Evolutionary conservation across 805 yeast species (phyloP), one percentile per base, ranked within the genome.

Genomic region (Candida khao-thaluensis): DNA sequence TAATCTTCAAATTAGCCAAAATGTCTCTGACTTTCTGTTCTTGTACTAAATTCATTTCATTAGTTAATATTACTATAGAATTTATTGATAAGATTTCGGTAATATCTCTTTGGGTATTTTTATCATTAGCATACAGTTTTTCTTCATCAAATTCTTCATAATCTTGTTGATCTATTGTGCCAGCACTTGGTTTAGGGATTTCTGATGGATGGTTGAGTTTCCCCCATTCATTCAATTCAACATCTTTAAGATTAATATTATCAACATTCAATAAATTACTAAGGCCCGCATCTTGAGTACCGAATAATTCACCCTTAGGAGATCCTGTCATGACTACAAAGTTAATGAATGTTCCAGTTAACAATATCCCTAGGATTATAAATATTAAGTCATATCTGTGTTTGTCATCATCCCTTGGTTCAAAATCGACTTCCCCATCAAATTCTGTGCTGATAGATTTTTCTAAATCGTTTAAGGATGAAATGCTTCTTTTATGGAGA

Each of bases 41-140:
- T 38, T 50, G 40, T 25, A 40, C 35, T 11, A 37, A 20, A 14
- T 46, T 47, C 17, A 50, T 51, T 26, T 56, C 56, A 36, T 54
- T 52, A 35, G 55, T 46, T 20, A 63, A 44, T 3, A 64, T 30
- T 2, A 63, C 55, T 11, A 62, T 48, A 3, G 66, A 60, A 14
- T 57, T 48, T 4, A 64, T 47, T 6, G 61, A 53, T n/a, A 62
- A 51, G 4, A 64, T 64, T 31, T 62, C 66, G 27, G 56, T 53
- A 38, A 62, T 57, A 22, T 59, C 66, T 9, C 37, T 34, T 27
- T 50, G 50, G 10, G 60, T 40, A 17, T 38, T 28, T 17, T 21
- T 23, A 18, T 29, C 24, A n/a, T 30, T 17, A 29, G 30, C 23
- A 28, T 16, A 24, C 37, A 34, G 29, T 16, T 21, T 36, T 20